These are phyloP conservation scores for Cutaneotrichosporon daszewskae DNA, from an alignment of 1,284 basidiomycete genomes.

Conservation along the genomic window DNA sequence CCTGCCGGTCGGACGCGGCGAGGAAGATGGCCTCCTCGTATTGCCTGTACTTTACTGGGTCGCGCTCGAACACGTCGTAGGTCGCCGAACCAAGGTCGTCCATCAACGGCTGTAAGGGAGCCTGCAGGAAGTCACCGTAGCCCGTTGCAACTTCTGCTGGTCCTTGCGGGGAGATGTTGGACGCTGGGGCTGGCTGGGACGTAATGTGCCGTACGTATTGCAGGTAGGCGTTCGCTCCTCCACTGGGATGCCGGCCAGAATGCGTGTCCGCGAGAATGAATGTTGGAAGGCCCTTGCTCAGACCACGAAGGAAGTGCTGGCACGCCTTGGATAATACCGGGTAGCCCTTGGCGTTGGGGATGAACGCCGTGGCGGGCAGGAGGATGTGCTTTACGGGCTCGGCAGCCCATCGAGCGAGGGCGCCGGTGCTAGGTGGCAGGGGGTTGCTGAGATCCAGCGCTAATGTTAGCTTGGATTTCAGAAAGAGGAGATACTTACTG, in stretches of 20 bases:
- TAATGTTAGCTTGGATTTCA: slow-evolving; percentile 36
- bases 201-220: slow-evolving; percentile 85
- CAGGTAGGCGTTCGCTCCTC: slow-evolving; percentile 79
- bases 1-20: slow-evolving; percentile 68
- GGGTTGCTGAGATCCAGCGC: slow-evolving; percentile 86
- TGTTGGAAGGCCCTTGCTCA: slow-evolving; percentile 77
- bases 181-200: slow-evolving; percentile 51
- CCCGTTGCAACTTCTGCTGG: slow-evolving; percentile 82
- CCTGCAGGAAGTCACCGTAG: slow-evolving; percentile 93
- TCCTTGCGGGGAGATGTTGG: slow-evolving; percentile 43
- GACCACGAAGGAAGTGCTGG: slow-evolving; percentile 78
- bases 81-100: slow-evolving; percentile 92
- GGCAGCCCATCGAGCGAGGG: slow-evolving; percentile 79
- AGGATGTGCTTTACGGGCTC: slow-evolving; percentile 85
- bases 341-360: slow-evolving; percentile 93
- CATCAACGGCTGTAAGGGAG: slow-evolving; percentile 93
- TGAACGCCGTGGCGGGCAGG: slow-evolving; percentile 83
- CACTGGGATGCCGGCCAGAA: slow-evolving; percentile 61
- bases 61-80: slow-evolving; percentile 96
- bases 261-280: slow-evolving; percentile 70
- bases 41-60: slow-evolving; percentile 90
- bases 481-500: slow-evolving; percentile 53
- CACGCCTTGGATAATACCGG: slow-evolving; percentile 91
- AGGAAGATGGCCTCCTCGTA: slow-evolving; percentile 90
- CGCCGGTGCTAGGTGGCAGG: slow-evolving; percentile 66